phyloP scores from a whole-genome alignment of 495 filamentous ascomycete genomes.

The Penicillium turbatum region DNA sequence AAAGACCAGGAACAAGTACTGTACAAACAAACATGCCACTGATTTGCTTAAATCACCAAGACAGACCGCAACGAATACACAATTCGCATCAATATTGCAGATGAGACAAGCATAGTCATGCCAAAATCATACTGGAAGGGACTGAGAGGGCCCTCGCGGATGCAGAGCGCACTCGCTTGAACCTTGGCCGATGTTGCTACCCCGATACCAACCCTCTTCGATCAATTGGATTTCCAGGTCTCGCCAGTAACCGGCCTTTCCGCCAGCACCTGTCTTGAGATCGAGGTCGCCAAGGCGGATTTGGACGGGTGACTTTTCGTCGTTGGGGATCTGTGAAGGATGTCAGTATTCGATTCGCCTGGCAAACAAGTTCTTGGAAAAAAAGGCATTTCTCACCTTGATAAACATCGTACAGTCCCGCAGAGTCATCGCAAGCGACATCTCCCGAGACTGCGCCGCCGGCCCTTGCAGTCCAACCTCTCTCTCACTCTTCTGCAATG shows the following conservation, averaged over 20 bases:
- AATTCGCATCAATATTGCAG: background rate
- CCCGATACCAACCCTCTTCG: conserved; percentile 70
- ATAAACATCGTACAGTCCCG: conserved; percentile 84
- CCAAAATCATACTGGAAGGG: background rate
- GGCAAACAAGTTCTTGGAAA: no score
- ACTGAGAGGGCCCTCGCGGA: conserved; percentile 6
- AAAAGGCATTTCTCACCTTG: conserved; percentile 48
- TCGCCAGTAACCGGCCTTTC: conserved; percentile 72
- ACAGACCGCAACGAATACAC: background rate
- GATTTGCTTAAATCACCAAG: background rate
- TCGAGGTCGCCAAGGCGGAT: conserved; percentile 84
- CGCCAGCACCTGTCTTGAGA: conserved; percentile 65
- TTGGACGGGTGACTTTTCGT: conserved; percentile 49
- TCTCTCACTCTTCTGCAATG: conserved; percentile 30
- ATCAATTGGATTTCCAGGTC: conserved; percentile 58
- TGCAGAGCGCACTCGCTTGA: conserved; percentile 34
- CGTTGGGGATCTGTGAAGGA: conserved; percentile 21
- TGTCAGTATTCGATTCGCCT: background rate
- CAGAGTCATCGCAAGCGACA: conserved; percentile 72
- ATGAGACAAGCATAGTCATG: background rate
- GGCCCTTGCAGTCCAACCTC: conserved; percentile 41
- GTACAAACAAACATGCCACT: background rate
- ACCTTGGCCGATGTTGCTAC: conserved; percentile 27
- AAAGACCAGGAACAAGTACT: background rate
- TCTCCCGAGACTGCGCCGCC: conserved; percentile 26